Base-by-base conservation (phyloP, 2,329 filamentous ascomycete species). In the Colletotrichum sojae region DNA sequence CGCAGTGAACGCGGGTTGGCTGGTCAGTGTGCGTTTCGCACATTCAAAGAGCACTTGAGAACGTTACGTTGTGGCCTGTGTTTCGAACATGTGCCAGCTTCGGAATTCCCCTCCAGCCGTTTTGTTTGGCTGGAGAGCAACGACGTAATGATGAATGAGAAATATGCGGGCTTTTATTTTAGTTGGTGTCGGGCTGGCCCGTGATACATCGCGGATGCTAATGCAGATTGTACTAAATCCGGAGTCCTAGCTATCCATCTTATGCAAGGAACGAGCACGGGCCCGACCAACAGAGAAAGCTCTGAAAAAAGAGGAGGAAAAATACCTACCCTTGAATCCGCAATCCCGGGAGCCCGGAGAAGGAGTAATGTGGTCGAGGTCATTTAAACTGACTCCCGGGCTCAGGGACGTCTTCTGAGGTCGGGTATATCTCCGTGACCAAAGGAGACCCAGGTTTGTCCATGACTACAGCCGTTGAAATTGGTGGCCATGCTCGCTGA, bases 191-290 rank as follows among this genome's bases (percentile, higher is more conserved):
- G 61, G 61, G 40, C 27, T 27, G 53, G 22, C 54, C 56, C 48
- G 48, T 49, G 49, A 5, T 43, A 15, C 40, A 43, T 15, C 13
- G 5, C 16, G 13, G 13, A 43, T 43, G 59, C 48, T n/a, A n/a
- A 48, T 55, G 61, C 43, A 65, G 46, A 52, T 27, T 52, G 12
- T 18, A 54, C 48, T 66, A 49, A 61, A 66, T 54, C n/a, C 54
- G 53, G 61, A 61, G 64, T 54, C 20, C 49, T 58, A 36, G 61
- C 54, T 52, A 52, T 52, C 63, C 20, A 36, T 36, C 40, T 65
- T 55, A 69, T 69, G 66, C 66, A 69, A 65, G 66, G 66, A 40
- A 40, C 62, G 39, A 43, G 40, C 61, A 54, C n/a, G 40, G 36
- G 45, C 45, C 58, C 12, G 27, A 20, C 15, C 9, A n/a, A 40